Conservation (phyloP, 2,329 filamentous ascomycete species). For the Ceratocystis albifundus region DNA sequence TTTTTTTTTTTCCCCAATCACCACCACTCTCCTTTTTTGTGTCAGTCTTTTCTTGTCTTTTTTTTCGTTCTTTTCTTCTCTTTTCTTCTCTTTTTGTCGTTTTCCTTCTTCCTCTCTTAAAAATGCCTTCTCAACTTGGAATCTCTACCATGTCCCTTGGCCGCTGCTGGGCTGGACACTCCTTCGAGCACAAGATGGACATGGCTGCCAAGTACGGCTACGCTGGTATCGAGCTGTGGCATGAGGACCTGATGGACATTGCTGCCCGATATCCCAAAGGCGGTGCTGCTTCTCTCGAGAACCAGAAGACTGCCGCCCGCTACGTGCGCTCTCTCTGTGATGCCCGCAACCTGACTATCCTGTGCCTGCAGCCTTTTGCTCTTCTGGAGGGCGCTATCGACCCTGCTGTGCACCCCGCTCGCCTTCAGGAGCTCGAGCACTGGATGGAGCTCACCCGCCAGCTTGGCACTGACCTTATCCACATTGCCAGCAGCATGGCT, state of each 20-base stretch:
- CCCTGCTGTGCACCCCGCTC: constrained; percentile 43
- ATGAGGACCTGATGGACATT: constrained; percentile 59
- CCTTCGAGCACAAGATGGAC: constrained; percentile 54
- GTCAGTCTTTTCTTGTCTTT: neutral
- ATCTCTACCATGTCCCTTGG: constrained; percentile 72
- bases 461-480: constrained; percentile 58
- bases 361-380: constrained; percentile 65
- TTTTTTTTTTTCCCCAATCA: neutral
- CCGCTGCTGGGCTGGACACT: constrained; percentile 55
- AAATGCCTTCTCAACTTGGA: constrained; percentile 47
- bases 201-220: constrained; percentile 55
- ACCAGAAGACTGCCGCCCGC: constrained; percentile 46
- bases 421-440: constrained; percentile 51
- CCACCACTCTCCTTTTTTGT: neutral
- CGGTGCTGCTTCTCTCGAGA: constrained; percentile 32
- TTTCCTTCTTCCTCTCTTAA: constrained; percentile 19
- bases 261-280: constrained; percentile 35
- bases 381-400: constrained; percentile 65
- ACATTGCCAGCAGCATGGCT: constrained; percentile 62
- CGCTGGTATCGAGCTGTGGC: constrained; percentile 62
- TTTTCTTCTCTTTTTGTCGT: neutral
- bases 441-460: constrained; percentile 58
- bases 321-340: constrained; percentile 47
- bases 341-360: constrained; percentile 43
- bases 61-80: no score